Percentiles rank a stretch among this genome's conserved stretches.
Conservation (phyloP, 2,329 filamentous ascomycete genomes). For the Colletotrichum sp. region DNA sequence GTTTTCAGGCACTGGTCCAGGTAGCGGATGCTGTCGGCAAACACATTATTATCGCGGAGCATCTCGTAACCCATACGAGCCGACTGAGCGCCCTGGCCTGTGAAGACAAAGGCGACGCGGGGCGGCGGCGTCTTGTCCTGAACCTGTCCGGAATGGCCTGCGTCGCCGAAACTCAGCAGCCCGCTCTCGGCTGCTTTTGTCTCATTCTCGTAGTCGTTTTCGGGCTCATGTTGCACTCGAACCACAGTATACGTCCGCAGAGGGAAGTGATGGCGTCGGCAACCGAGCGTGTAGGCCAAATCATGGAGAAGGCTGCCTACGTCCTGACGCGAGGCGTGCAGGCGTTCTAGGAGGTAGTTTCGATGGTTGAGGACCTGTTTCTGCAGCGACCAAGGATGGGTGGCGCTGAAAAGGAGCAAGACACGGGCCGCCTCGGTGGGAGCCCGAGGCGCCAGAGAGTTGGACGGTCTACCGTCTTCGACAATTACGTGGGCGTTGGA, state of each 20-base stretch:
- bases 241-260: constrained; percentile 15
- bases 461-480: background rate
- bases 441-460: background rate
- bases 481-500: constrained; percentile 33
- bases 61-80: constrained; percentile 40
- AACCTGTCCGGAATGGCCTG: constrained; percentile 21
- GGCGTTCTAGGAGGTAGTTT: background rate
- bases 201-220: background rate
- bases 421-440: background rate
- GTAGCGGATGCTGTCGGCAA: constrained; percentile 7
- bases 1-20: background rate
- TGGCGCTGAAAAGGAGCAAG: background rate
- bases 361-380: background rate
- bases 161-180: background rate
- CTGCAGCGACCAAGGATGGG: background rate
- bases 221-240: background rate
- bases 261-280: constrained; percentile 15
- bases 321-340: background rate
- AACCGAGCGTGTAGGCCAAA: constrained; percentile 20
- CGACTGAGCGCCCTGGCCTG: constrained; percentile 51
- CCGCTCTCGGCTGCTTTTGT: background rate
- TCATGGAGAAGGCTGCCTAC: constrained; percentile 15
- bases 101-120: constrained; percentile 34
- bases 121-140: constrained; percentile 27
- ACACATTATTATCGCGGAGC: constrained; percentile 1